Base-by-base conservation (phyloP, 352 stramenopile species). In the Sclerospora graminicola region DNA sequence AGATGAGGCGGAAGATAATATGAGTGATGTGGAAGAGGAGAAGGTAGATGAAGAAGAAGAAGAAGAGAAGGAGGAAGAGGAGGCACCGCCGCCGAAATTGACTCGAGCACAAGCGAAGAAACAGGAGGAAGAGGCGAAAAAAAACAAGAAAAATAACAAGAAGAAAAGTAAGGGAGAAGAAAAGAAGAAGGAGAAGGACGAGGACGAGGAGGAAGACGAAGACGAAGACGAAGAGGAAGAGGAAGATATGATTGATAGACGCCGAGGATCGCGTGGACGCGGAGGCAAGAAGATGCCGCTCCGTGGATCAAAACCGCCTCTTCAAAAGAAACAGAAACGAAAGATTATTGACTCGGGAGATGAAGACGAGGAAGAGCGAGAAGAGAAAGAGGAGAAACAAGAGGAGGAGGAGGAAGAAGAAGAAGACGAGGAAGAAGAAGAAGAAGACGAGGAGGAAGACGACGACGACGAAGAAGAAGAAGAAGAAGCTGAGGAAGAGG, bases 221-320 rank as follows among this genome's bases (percentile, higher is more conserved):
- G 63, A 73, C 7, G 57, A 74, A 0, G 71, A 77, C 0, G 68
- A 77, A 0, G 51, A 71, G 8, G 60, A 68, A 7, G 56, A 76
- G 14, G 59, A 63, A 0, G 66, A 67, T 5, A 43, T 48, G 4
- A 40, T 48, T 8, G 55, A 69, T 34, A 38, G 54, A 51, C 41
- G 34, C 16, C 50, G 44, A 36, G 38, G 42, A 5, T 28, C 9
- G 1, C 49, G 62, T 19, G 47, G 33, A 14, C 37, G 48, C 30
- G 30, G 27, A 46, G 21, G 23, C 13, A 38, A 44, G 13, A 65
- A 57, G 31, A 45, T 48, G 13, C 43, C 62, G 44, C 32, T 57
- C 18, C 46, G 50, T 48, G 50, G 50, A 1, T 42, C 57, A 3
- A 60, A 56, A 16, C 51, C 43, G 11, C 46, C 54, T 26, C 54